These are phyloP conservation scores for Lodderomyces elongisporus DNA, from an alignment of 1,139 yeast genomes.

Conservation along the genomic window DNA sequence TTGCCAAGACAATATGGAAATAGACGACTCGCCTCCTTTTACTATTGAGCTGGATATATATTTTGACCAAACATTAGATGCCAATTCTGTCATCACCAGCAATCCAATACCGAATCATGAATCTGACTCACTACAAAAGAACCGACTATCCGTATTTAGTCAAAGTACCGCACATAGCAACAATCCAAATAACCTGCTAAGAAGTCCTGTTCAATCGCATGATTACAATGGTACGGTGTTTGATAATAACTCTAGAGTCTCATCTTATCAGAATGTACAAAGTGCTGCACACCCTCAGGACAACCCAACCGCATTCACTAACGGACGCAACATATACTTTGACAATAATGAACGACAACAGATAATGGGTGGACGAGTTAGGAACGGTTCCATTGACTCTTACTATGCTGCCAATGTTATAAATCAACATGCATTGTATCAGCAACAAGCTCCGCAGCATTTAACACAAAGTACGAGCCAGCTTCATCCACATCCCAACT, in stretches of 20 bases:
- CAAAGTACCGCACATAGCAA: slow-evolving; percentile 5
- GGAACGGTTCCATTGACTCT: slow-evolving; percentile 16
- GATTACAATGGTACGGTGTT: slow-evolving; percentile 9
- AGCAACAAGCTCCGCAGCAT: slow-evolving; percentile 9
- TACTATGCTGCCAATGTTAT: slow-evolving; percentile 15
- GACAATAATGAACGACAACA: slow-evolving; percentile 12
- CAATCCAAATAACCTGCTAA: slow-evolving; percentile 4
- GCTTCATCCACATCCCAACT: neutral
- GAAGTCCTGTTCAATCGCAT: slow-evolving; percentile 7
- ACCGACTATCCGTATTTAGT: slow-evolving; percentile 8
- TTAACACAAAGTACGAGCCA: slow-evolving; percentile 2
- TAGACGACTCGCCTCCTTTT: slow-evolving; percentile 39
- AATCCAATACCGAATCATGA: slow-evolving; percentile 10
- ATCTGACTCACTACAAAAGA: slow-evolving; percentile 8
- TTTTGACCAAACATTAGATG: slow-evolving; percentile 14
- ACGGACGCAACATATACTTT: slow-evolving; percentile 10
- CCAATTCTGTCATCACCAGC: slow-evolving; percentile 12
- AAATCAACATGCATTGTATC: slow-evolving; percentile 9
- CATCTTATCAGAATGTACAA: slow-evolving; percentile 11
- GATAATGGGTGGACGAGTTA: slow-evolving; percentile 11
- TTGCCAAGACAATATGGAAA: slow-evolving; percentile 31
- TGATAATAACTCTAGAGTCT: slow-evolving; percentile 12
- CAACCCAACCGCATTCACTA: slow-evolving; percentile 5
- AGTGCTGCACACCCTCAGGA: slow-evolving; percentile 1
- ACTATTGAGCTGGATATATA: slow-evolving; percentile 32